Base-by-base conservation (phyloP, 2,329 filamentous ascomycete species). In the Pseudocercospora ulei region DNA sequence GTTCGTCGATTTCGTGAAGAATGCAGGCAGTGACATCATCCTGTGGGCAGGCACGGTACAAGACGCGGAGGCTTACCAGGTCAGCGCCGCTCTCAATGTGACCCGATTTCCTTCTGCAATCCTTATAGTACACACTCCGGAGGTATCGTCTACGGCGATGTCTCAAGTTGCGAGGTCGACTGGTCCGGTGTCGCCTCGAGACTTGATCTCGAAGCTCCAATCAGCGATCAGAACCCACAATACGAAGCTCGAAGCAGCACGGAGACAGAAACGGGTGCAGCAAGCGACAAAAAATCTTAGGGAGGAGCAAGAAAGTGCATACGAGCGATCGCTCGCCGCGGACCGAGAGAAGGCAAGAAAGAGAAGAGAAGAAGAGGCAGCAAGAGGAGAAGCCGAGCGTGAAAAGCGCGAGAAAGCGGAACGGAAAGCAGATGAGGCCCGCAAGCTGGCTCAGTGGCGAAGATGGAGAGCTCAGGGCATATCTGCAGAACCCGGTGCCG, bases 11-110 rank as follows among this genome's bases (percentile, higher is more conserved):
- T 93, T 85, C 54, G 62, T 96, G 51, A 79, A 76, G 48, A 74
- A 88, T 43, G 75, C 82, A 1, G 63, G 70, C 20, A 86, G 86
- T 61, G 82, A 88, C 56, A 74, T 95, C 18, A 68, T 96, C 22
- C 63, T 98, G 2, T 98, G 90, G 90, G 85, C 81, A 25, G 90
- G 90, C 30, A 94, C 86, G 51, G 81, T 96, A 0, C 76, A 86
- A 47, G 90, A 98, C 59, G 81, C 85, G 2, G 90, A 98, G 64
- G 84, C 88, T 3, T 96, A 92, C 61, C 86, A 95, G 59, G 85
- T 95, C 25, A 78, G 86, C n/a, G 73, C 75, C 7, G 85, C 87
- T 29, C 76, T 96, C 47, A 79, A 79, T 51, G 90, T 83, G 61
- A 93, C 84, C 43, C 93, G 92, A 58, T 95, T 90, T 55, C 90